Evolutionary conservation across 2,329 filamentous ascomycete species (phyloP), one percentile per base, ranked within the genome.

Genomic region (Metarhizium humberi): DNA sequence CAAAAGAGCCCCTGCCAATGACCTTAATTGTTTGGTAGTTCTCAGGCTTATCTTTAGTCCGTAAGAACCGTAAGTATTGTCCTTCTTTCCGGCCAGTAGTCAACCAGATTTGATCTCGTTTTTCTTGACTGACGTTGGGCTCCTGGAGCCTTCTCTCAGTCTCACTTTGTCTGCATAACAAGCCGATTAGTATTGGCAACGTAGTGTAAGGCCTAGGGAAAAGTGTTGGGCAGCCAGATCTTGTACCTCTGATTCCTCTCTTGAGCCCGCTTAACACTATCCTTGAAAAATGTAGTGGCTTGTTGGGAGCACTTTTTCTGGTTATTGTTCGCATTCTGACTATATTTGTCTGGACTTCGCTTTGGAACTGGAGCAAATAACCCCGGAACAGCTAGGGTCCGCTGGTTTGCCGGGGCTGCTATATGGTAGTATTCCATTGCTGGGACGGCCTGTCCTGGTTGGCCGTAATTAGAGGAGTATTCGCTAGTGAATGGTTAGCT

Each of bases 21-120:
- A 97, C 92, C 79, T 97, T 97, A 72, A 97, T 81, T 1, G 92
- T 97, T 60, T 85, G 84, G 78, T 97, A 99, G 76, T 97, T 97
- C 63, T 92, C 86, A 10, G 92, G 91, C 71, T 87, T 25, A 25
- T 25, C 25, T 25, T 25, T 25, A 4, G 25, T 25, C 25, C 25
- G 25, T 25, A 25, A 25, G 77, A 97, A 96, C 43, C 92, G 90
- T 60, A 99, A 78, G 72, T 96, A 97, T 65, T 91, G 89, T 52
- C 89, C 90, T 71, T 97, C 92, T 64, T 92, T 90, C 65, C 88
- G 87, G 55, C 91, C 88, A 61, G 91, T 86, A 59, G 85, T 88
- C 59, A 88, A 87, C 76, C 88, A 90, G 65, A 95, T 88, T 71
- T 90, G 86, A 68, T 90, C 86, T 71, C 92, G 92, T 67, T 89